These are phyloP conservation scores for Cladorrhinum sp. DNA, from an alignment of 2,329 filamentous ascomycete genomes.

Conservation along the genomic window DNA sequence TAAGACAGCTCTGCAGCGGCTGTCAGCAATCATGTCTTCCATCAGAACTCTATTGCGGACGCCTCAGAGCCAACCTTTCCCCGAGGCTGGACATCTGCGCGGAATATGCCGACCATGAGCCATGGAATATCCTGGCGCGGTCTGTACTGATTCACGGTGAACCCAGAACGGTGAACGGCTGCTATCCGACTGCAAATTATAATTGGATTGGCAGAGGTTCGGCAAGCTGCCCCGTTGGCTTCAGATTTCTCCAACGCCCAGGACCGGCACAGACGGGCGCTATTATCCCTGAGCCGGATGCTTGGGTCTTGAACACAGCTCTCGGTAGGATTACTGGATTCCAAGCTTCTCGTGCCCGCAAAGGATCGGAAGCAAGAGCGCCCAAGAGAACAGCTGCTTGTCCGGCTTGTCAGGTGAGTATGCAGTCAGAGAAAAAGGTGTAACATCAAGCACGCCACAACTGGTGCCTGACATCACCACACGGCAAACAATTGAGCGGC, in stretches of 20 bases:
- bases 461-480: conserved; percentile 10
- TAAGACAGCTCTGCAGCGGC: conserved; percentile 16
- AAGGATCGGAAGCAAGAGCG: background rate
- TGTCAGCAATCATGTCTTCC: conserved; percentile 5
- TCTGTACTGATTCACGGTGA: background rate
- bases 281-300: conserved; percentile 2
- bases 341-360: background rate
- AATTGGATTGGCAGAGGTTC: background rate
- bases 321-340: background rate
- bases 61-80: background rate
- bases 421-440: conserved; percentile 2
- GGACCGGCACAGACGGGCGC: conserved; percentile 8
- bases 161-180: background rate
- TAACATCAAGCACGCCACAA: conserved; percentile 8
- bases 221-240: background rate
- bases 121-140: too few species aligned
- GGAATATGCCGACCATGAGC: background rate
- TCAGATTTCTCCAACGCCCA: conserved; percentile 1
- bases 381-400: background rate
- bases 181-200: background rate
- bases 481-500: conserved; percentile 2
- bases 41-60: background rate
- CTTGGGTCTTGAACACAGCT: background rate
- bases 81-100: background rate
- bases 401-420: background rate